phyloP scores from a whole-genome alignment of 495 filamentous ascomycete species.

The Filosporella fistucella region DNA sequence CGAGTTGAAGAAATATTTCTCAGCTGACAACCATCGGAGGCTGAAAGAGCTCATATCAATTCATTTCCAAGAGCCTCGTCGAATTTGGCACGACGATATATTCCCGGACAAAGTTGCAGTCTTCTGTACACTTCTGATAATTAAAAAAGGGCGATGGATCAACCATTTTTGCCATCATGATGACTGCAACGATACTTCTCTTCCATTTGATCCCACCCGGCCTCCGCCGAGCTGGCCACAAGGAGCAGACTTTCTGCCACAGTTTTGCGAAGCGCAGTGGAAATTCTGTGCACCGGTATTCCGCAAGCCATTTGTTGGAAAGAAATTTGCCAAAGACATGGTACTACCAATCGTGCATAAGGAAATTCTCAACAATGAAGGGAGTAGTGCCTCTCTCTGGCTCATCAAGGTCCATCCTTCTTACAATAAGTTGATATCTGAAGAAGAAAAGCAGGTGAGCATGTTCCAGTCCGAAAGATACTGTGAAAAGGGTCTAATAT shows the following conservation, averaged over 20 bases:
- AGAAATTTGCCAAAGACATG: conserved; percentile 15
- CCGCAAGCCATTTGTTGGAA: conserved; percentile 22
- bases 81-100: conserved; percentile 10
- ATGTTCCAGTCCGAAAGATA: too few relatives aligned
- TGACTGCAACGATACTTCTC: conserved; percentile 17
- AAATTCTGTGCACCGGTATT: conserved; percentile 29
- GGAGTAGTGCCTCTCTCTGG: too few relatives aligned
- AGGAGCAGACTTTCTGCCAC: conserved; percentile 22
- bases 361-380: too few relatives aligned
- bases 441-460: too few relatives aligned
- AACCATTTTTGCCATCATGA: conserved; percentile 22
- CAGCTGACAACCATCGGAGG: conserved; percentile 7
- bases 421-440: conserved; percentile 21
- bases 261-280: conserved; percentile 30
- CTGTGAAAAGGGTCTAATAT: too few relatives aligned
- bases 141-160: conserved; percentile 21
- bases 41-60: conserved; percentile 12
- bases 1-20: conserved; percentile 15
- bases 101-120: conserved; percentile 12
- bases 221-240: conserved; percentile 2
- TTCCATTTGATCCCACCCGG: conserved; percentile 22
- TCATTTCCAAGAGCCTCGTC: conserved; percentile 14
- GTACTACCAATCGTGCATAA: too few relatives aligned
- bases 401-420: conserved; percentile 27
- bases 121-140: conserved; percentile 28